These are phyloP conservation scores for Aureobasidium namibiae DNA, from an alignment of 2,329 filamentous ascomycete species.

Conservation along the genomic window DNA sequence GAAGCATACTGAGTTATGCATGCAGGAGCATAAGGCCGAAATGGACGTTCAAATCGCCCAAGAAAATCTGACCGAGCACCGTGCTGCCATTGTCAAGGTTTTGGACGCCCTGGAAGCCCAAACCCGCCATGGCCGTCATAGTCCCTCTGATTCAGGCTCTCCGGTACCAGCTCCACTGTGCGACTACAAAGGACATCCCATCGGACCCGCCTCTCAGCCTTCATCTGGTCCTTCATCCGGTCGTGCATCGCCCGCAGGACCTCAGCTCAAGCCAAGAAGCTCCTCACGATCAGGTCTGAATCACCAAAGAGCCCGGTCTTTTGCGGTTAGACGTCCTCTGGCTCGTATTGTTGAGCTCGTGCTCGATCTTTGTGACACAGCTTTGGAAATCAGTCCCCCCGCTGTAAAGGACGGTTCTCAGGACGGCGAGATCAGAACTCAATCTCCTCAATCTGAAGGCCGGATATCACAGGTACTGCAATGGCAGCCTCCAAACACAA, in stretches of 20 bases:
- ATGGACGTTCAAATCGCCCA: conserved; percentile 97
- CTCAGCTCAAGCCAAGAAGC: conserved; percentile 55
- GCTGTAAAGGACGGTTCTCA: conserved; percentile 77
- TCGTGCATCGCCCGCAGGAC: conserved; percentile 57
- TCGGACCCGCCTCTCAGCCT: conserved; percentile 62
- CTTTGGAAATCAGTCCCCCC: conserved; percentile 88
- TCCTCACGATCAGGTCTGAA: conserved; percentile 59
- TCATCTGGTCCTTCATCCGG: conserved; percentile 66
- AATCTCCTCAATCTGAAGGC: conserved; percentile 93
- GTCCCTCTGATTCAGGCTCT: conserved; percentile 43
- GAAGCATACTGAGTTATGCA: conserved; percentile 91
- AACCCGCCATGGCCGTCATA: conserved; percentile 51
- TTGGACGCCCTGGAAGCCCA: conserved; percentile 83
- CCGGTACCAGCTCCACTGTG: conserved; percentile 34
- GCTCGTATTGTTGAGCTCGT: conserved; percentile 91
- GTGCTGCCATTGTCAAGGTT: conserved; percentile 89
- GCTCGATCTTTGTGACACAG: conserved; percentile 90
- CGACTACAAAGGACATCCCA: conserved; percentile 81
- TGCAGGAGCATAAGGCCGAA: conserved; percentile 92
- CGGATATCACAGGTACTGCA: conserved; percentile 89
- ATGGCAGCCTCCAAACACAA: conserved; percentile 91
- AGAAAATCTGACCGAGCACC: conserved; percentile 83
- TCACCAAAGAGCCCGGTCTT: conserved; percentile 76
- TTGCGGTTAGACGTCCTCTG: conserved; percentile 81
- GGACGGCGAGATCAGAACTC: conserved; percentile 72